phyloP scores from a whole-genome alignment of 257 asterid species.

The Plantago elongata region DNA sequence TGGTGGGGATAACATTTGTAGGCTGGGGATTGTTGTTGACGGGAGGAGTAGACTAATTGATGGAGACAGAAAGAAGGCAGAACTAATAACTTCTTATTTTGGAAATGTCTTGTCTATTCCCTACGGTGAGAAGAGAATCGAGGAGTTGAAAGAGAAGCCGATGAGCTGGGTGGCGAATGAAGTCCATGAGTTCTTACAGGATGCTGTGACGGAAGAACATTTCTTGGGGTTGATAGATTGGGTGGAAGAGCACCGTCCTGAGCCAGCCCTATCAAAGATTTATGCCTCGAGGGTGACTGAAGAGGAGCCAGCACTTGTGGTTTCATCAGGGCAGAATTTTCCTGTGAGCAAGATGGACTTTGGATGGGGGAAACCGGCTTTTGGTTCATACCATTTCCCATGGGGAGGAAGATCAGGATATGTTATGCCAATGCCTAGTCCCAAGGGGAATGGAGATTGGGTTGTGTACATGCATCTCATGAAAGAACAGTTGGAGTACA shows the following conservation, averaged over 20 bases:
- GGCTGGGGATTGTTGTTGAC: slow-evolving; percentile 63
- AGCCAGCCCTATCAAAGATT: slow-evolving; percentile 33
- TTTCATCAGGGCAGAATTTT: slow-evolving; percentile 50
- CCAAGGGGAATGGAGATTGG: slow-evolving; percentile 73
- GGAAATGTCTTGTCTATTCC: slow-evolving; percentile 72
- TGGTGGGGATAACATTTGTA: slow-evolving; percentile 19
- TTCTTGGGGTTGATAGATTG: slow-evolving; percentile 62
- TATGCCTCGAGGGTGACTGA: slow-evolving; percentile 30
- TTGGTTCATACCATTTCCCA: slow-evolving; percentile 62
- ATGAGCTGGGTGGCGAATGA: slow-evolving; percentile 41
- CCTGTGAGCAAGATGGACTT: slow-evolving; percentile 46
- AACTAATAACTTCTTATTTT: slow-evolving; percentile 26
- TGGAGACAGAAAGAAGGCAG: slow-evolving; percentile 18
- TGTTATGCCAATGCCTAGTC: slow-evolving; percentile 68
- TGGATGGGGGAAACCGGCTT: slow-evolving; percentile 60
- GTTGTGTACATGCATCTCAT: slow-evolving; percentile 57
- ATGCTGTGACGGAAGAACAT: slow-evolving; percentile 47
- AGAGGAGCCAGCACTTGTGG: slow-evolving; percentile 56
- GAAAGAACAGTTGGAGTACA: slow-evolving; percentile 41
- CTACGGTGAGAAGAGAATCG: slow-evolving; percentile 39
- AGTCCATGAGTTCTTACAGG: slow-evolving; percentile 36
- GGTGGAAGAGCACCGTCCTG: slow-evolving; percentile 77
- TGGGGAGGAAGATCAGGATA: slow-evolving; percentile 69
- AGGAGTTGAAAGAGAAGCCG: slow-evolving; percentile 33
- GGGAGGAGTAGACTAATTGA: slow-evolving; percentile 45